Percentiles rank a stretch among this genome's conserved stretches.
Evolutionary conservation across 805 yeast genomes (phyloP).

Genomic region (Candida easanensis): DNA sequence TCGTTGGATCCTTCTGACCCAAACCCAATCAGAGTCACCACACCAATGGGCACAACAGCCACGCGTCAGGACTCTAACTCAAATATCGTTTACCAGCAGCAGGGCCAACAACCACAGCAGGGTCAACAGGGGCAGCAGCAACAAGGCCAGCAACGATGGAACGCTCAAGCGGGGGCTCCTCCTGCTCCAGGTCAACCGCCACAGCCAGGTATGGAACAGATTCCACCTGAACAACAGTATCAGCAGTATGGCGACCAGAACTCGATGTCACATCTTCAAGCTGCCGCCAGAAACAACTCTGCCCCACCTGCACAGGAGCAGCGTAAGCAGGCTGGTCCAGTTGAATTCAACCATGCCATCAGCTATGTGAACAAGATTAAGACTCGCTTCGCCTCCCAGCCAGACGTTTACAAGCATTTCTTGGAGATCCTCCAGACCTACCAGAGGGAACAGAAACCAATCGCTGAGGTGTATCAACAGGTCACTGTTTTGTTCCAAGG

Average conservation of each 20-base stretch:
- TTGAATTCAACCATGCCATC: constrained; percentile 96
- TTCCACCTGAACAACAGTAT: constrained; percentile 11
- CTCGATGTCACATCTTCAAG: constrained; percentile 34
- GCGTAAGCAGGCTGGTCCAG: constrained; percentile 51
- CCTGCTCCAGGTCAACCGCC: neutral
- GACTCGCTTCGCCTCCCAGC: constrained; percentile 88
- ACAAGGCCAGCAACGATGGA: constrained; percentile 19
- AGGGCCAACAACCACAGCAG: constrained; percentile 22
- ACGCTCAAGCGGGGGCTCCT: neutral
- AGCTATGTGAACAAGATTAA: constrained; percentile 95
- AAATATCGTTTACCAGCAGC: constrained; percentile 18
- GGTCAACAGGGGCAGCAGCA: constrained; percentile 21
- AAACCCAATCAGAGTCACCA: constrained; percentile 88
- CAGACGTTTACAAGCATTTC: constrained; percentile 92
- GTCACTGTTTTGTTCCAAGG: constrained; percentile 85
- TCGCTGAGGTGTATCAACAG: constrained; percentile 91
- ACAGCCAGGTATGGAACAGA: constrained; percentile 2
- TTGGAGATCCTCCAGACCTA: constrained; percentile 94
- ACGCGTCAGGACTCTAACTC: constrained; percentile 28
- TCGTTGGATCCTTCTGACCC: constrained; percentile 87
- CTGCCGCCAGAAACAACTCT: constrained; percentile 32
- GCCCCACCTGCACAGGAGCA: constrained; percentile 8
- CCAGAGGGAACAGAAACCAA: constrained; percentile 94
- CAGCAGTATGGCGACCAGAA: constrained; percentile 19
- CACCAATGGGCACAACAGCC: constrained; percentile 84